Percentiles rank a stretch among this genome's conserved stretches.
phyloP scores from a whole-genome alignment of 2,329 filamentous ascomycete genomes.

The Alternaria solani region DNA sequence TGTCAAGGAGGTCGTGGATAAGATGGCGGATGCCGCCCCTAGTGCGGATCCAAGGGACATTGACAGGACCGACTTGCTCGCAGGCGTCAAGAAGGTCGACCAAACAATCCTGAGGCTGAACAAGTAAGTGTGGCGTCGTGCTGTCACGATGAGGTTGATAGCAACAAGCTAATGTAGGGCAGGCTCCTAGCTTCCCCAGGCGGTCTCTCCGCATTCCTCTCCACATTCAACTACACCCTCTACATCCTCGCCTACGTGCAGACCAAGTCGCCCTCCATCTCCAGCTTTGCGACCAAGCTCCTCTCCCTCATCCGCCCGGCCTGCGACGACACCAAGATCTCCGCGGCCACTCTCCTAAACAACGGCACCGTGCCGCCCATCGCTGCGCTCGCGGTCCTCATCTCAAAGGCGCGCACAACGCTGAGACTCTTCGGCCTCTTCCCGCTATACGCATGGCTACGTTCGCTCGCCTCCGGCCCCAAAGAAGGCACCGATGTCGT shows the following conservation, averaged over 20 bases:
- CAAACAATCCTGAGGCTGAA: slow-evolving; percentile 54
- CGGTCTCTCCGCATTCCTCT: slow-evolving; percentile 56
- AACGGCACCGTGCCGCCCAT: slow-evolving; percentile 42
- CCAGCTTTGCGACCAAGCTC: slow-evolving; percentile 36
- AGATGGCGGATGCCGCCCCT: slow-evolving; percentile 33
- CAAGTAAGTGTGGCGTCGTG: slow-evolving; percentile 44
- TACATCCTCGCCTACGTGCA: slow-evolving; percentile 56
- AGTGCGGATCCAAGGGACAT: slow-evolving; percentile 24
- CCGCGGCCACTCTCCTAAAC: slow-evolving; percentile 37
- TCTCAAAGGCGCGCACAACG: slow-evolving; percentile 54
- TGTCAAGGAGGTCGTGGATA: slow-evolving; percentile 36
- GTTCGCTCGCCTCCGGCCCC: slow-evolving; percentile 51
- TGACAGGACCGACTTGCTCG: slow-evolving; percentile 30
- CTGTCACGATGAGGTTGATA: not conserved
- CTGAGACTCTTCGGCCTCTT: slow-evolving; percentile 55
- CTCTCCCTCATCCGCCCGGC: slow-evolving; percentile 47
- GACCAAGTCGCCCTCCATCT: slow-evolving; percentile 48
- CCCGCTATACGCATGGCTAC: slow-evolving; percentile 56
- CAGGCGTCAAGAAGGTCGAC: slow-evolving; percentile 48
- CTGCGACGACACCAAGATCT: slow-evolving; percentile 33
- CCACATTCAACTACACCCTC: slow-evolving; percentile 57
- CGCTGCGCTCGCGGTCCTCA: slow-evolving; percentile 49
- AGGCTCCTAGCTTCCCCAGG: slow-evolving; percentile 56
- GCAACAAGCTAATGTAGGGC: slow-evolving; percentile 12
- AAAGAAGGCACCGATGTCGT: slow-evolving; percentile 54